Percentiles rank a stretch among this genome's conserved stretches.
These are phyloP conservation scores for Setomelanomma holmii DNA, from an alignment of 2,329 filamentous ascomycete genomes.

Conservation along the genomic window DNA sequence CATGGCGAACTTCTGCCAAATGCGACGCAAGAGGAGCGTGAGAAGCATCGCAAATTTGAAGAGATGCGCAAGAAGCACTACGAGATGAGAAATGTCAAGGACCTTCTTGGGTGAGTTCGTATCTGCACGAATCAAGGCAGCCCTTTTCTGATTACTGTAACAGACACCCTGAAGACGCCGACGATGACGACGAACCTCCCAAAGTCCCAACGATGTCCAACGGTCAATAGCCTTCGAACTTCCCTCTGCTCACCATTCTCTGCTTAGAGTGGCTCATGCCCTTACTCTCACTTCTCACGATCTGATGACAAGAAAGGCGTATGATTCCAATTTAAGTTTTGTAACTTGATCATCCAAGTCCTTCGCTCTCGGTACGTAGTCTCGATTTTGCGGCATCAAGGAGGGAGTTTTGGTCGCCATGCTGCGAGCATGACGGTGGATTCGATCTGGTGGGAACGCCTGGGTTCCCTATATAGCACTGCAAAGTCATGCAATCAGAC, in stretches of 20 bases:
- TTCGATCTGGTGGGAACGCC: no score
- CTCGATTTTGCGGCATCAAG: slow-evolving; percentile 11
- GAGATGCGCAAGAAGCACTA: slow-evolving; percentile 94
- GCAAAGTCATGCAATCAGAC: no score
- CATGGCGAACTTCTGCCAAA: slow-evolving; percentile 66
- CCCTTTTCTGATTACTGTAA: slow-evolving; percentile 6
- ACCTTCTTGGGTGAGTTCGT: slow-evolving; percentile 72
- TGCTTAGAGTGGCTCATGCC: neutral
- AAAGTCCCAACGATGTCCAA: slow-evolving; percentile 24
- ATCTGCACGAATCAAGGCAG: no score
- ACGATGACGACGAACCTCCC: slow-evolving; percentile 30
- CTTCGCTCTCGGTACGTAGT: neutral
- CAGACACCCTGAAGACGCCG: slow-evolving; percentile 29
- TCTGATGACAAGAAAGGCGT: neutral
- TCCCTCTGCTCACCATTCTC: neutral
- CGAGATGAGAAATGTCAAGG: slow-evolving; percentile 96
- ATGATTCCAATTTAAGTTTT: neutral
- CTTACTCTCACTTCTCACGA: neutral
- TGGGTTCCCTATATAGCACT: no score
- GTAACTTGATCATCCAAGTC: no score
- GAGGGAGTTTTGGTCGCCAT: neutral
- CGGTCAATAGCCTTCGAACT: slow-evolving; percentile 19
- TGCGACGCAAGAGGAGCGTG: slow-evolving; percentile 71
- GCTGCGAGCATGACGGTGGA: no score
- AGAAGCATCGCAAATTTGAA: slow-evolving; percentile 94